Base-by-base conservation (phyloP, 1,284 basidiomycete genomes). In the Gomphus sp. region DNA sequence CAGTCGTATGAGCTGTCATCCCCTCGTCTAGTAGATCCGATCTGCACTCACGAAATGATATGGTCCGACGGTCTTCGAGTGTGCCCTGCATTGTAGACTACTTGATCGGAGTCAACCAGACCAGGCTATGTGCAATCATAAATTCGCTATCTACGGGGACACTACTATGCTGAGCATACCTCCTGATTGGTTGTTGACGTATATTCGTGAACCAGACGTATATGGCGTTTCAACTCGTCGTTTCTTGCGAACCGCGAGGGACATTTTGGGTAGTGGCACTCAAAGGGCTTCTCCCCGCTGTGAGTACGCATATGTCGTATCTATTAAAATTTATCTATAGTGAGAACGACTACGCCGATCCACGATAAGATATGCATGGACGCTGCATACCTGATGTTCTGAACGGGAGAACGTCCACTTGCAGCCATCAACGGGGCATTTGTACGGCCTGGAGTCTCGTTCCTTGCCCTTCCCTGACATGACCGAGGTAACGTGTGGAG, bases 271-370 rank as follows among this genome's bases (percentile, higher is more conserved):
- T 59, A 55, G 12, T 47, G 33, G 39, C 58, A 59, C 25, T 11
- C 9, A 25, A 48, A 55, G 1, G 96, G 96, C 69, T 97, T 98
- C 73, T 98, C 96, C 66, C 96, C 96, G 0, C 96, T 99, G 72
- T 99, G 96, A 0, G 95, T 99, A 60, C 96, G 89, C 59, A 98
- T 96, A 71, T 99, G 96, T 60, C 96, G 88, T 22, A 95, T 99
- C 90, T 98, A 31, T 31, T 31, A 31, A 31, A 31, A 31, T 31
- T 31, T 31, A 31, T 31, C 3, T 31, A 31, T 31, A 31, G 28
- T 31, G 28, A 31, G 28, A 22, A 31, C 28, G 28, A 31, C 28
- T 31, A 31, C 2, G 28, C 4, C 28, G 28, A 31, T 31, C 28
- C 28, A 31, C 28, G 28, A 4, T 31, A 31, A 31, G 28, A 31